Evolutionary conservation across 257 asterid genomes (phyloP).

Genomic region (Striga asiatica): DNA sequence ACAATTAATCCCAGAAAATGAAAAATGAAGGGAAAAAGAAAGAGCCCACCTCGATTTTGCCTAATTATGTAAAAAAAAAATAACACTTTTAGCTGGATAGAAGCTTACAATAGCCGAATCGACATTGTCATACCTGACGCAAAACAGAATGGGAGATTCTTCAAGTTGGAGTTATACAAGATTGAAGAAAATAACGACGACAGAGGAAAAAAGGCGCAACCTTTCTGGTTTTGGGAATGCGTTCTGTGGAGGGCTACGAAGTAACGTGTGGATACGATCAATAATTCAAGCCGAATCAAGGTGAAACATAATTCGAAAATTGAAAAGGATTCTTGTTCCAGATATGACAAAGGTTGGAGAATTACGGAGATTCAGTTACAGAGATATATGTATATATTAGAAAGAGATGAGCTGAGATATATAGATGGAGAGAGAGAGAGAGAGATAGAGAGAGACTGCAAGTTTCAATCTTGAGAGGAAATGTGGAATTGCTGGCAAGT

Average conservation of each 20-base stretch:
- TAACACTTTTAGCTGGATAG: too few species aligned
- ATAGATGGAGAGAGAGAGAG: constrained; percentile 4
- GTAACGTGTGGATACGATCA: constrained; percentile 13
- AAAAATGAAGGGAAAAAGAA: background rate
- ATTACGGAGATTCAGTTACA: constrained; percentile 14
- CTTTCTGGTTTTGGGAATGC: constrained; percentile 20
- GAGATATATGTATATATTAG: constrained; percentile 6
- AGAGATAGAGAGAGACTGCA: constrained; percentile 18
- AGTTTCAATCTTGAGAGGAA: constrained; percentile 10
- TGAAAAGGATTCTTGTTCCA: constrained; percentile 11
- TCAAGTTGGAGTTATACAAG: constrained; percentile 13
- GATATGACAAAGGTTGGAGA: constrained; percentile 12
- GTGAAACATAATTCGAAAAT: constrained; percentile 5
- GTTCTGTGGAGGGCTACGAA: constrained; percentile 25
- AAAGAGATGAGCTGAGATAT: constrained; percentile 12
- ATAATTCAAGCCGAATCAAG: constrained; percentile 17
- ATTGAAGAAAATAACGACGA: background rate
- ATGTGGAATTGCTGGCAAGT: constrained; percentile 39
- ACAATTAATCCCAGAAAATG: background rate
- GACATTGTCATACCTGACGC: constrained; percentile 30
- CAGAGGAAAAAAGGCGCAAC: constrained; percentile 24
- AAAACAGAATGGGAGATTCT: constrained; percentile 28
- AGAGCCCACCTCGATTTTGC: background rate
- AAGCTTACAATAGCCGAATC: too few species aligned
- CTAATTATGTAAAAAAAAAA: background rate